phyloP scores from a whole-genome alignment of 306 rosid genomes.

The Cyamopsis tetragonoloba region DNA sequence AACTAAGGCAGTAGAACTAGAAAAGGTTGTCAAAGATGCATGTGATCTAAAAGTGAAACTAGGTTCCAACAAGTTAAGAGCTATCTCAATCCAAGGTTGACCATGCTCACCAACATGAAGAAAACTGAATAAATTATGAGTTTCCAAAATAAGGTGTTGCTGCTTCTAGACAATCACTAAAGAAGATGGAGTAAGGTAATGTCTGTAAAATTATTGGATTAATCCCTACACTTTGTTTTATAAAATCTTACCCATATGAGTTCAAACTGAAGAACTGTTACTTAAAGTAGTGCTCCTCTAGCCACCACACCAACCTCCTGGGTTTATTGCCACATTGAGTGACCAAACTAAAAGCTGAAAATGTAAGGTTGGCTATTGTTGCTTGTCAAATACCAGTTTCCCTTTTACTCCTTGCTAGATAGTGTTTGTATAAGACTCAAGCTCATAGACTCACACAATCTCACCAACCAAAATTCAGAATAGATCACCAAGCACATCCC shows the following conservation, averaged over 20 bases:
- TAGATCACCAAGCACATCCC: conserved; percentile 8
- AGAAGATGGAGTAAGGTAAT: not conserved
- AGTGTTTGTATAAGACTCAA: not conserved
- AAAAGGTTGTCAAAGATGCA: conserved; percentile 9
- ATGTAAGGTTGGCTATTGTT: conserved; percentile 21
- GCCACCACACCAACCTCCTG: too few relatives aligned
- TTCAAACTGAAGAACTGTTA: too few relatives aligned
- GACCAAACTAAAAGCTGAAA: conserved; percentile 5
- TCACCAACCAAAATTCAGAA: conserved; percentile 10
- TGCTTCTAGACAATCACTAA: conserved; percentile 13
- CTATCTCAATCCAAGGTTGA: conserved; percentile 13
- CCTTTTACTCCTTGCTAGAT: conserved; percentile 23
- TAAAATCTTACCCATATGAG: too few relatives aligned
- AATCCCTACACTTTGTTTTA: too few relatives aligned
- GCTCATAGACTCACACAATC: not conserved
- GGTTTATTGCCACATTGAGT: not conserved
- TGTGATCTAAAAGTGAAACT: conserved; percentile 18
- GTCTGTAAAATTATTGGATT: too few relatives aligned
- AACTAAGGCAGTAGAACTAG: conserved; percentile 16
- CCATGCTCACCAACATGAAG: conserved; percentile 7
- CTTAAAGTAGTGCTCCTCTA: too few relatives aligned
- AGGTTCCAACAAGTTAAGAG: conserved; percentile 10
- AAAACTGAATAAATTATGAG: not conserved
- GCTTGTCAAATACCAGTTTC: conserved; percentile 30
- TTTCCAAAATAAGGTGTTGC: not conserved